phyloP scores from a whole-genome alignment of 2,329 filamentous ascomycete species.

The Apiospora malaysiana region DNA sequence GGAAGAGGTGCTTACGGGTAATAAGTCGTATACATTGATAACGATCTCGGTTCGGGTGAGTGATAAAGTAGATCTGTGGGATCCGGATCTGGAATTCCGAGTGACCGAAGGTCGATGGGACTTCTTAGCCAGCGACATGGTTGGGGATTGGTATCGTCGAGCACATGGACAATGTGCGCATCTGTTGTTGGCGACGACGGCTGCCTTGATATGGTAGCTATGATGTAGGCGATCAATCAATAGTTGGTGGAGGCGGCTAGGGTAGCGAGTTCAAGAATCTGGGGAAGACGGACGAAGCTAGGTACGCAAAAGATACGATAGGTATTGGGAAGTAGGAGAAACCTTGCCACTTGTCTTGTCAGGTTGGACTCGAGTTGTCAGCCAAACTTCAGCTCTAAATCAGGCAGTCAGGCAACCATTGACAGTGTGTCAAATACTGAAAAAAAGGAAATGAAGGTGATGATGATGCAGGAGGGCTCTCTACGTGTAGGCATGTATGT shows the following conservation, averaged over 20 bases:
- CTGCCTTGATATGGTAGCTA: conserved; percentile 18
- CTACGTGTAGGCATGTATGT: not conserved
- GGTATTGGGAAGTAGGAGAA: not conserved
- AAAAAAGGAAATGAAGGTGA: not conserved
- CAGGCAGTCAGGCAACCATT: conserved; percentile 15
- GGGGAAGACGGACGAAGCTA: conserved; percentile 16
- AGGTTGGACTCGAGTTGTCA: not conserved
- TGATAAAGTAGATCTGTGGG: conserved; percentile 70
- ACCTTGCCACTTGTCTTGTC: not conserved
- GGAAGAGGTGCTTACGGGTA: conserved; percentile 61
- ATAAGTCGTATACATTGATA: conserved; percentile 80
- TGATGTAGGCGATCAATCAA: conserved; percentile 16
- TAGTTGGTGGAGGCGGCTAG: conserved; percentile 22
- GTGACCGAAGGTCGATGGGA: conserved; percentile 39
- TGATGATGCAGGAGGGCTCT: not conserved
- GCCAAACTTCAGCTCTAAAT: conserved; percentile 5
- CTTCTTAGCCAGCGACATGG: conserved; percentile 54
- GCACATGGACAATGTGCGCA: not conserved
- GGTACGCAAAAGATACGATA: not conserved
- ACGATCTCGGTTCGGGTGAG: conserved; percentile 74
- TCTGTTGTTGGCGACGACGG: not conserved
- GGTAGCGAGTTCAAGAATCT: conserved; percentile 13
- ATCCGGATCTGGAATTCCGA: conserved; percentile 41
- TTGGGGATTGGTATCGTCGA: not conserved
- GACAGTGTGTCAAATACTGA: not conserved